Evolutionary conservation across 768 basidiomycete species (phyloP), one percentile per base, ranked within the genome.

Genomic region (Floccularia luteovirens): DNA sequence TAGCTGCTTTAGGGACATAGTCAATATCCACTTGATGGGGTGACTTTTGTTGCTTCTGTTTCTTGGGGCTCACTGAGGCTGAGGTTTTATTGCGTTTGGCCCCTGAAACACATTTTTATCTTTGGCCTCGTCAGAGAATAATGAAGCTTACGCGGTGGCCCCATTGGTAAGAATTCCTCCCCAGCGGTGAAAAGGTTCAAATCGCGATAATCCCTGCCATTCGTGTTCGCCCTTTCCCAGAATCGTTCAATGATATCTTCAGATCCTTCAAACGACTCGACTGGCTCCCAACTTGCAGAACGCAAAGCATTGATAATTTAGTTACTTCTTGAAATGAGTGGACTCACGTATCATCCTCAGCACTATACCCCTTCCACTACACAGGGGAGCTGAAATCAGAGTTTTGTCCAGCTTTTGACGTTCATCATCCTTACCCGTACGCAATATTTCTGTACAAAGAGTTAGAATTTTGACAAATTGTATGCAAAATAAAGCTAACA

Each of bases 81-180:
- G n/a, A n/a, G n/a, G n/a, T n/a, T n/a, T n/a, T n/a, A n/a, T n/a
- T n/a, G n/a, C n/a, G n/a, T n/a, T n/a, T n/a, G n/a, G n/a, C n/a
- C n/a, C n/a, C n/a, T n/a, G n/a, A n/a, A n/a, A n/a, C n/a, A n/a
- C n/a, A n/a, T n/a, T n/a, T n/a, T n/a, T n/a, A n/a, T n/a, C n/a
- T n/a, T n/a, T n/a, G n/a, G n/a, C n/a, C n/a, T n/a, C n/a, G n/a
- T n/a, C n/a, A n/a, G n/a, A n/a, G n/a, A n/a, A n/a, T n/a, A n/a
- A n/a, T n/a, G n/a, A n/a, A n/a, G 47, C 56, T 44, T 62, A 82
- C 80, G 69, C 36, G 80, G 80, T 33, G 80, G 80, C 0, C 82
- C 80, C 16, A 67, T 58, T 13, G 71, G 69, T 21, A 70, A 45
- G 37, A 84, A 62, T 30, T 67, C 64, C 43, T 85, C 81, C 38